A percentile compares a stretch with the other conserved stretches of the same genome.
Evolutionary conservation across 225 moss, liverwort and hornwort genomes (phyloP).

Genomic region (Sphagnum tenellum): DNA sequence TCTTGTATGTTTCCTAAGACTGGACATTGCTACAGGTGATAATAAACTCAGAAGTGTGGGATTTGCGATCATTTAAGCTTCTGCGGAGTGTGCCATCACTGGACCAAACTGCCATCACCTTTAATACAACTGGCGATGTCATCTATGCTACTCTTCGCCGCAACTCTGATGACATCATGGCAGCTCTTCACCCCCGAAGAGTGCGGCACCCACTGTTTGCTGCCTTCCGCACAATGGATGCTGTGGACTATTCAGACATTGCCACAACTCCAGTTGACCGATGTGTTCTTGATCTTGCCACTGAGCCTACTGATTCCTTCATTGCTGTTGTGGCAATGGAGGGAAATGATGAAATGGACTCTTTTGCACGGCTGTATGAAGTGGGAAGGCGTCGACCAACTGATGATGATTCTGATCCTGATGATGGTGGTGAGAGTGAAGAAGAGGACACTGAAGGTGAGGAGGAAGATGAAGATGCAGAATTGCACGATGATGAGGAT

Average conservation of each 20-base stretch:
- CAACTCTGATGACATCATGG: conserved; percentile 90
- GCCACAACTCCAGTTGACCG: conserved; percentile 94
- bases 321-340: conserved; percentile 96
- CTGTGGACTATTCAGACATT: conserved; percentile 97
- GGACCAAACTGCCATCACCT: conserved; percentile 85
- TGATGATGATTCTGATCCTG: conserved; percentile 97
- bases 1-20: no score
- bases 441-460: conserved; percentile 75
- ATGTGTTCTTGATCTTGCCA: conserved; percentile 93
- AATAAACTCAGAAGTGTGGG: conserved; percentile 99
- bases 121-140: conserved; percentile 94
- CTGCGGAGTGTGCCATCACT: conserved; percentile 89
- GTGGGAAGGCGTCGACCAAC: conserved; percentile 97
- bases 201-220: conserved; percentile 84
- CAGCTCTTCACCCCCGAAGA: conserved; percentile 78
- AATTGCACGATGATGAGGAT: conserved; percentile 70
- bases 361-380: conserved; percentile 87
- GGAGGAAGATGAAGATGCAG: conserved; percentile 77
- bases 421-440: conserved; percentile 81
- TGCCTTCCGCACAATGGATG: conserved; percentile 97
- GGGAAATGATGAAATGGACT: conserved; percentile 91
- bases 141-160: conserved; percentile 93
- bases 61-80: conserved; percentile 87
- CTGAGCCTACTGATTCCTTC: conserved; percentile 95
- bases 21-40: conserved; percentile 52